A percentile compares a stretch with the other conserved stretches of the same genome.
phyloP scores from a whole-genome alignment of 352 stramenopile species.

The Thalassiosira mediterranea region DNA sequence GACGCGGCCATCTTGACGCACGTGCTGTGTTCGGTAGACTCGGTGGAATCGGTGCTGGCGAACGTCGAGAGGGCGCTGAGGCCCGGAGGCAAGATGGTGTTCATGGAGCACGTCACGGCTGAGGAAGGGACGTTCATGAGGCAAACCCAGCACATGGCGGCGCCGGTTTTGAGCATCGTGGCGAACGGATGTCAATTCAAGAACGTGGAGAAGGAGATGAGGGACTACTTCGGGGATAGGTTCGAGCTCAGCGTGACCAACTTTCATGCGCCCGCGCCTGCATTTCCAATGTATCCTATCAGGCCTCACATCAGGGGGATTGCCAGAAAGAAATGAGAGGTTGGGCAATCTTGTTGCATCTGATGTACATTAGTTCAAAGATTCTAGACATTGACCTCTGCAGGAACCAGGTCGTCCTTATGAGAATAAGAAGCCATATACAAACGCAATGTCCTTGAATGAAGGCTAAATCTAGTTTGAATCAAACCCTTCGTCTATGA shows the following conservation, averaged over 20 bases:
- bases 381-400: too few relatives aligned
- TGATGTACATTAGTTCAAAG: too few relatives aligned
- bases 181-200: constrained; percentile 54
- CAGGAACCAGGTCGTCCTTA: too few relatives aligned
- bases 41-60: constrained; percentile 38
- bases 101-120: constrained; percentile 56
- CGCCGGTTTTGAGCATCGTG: constrained; percentile 50
- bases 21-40: constrained; percentile 57
- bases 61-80: constrained; percentile 52
- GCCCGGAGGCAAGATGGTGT: constrained; percentile 48
- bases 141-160: constrained; percentile 39
- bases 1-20: constrained; percentile 57
- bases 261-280: constrained; percentile 46
- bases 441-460: too few relatives aligned
- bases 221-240: constrained; percentile 31
- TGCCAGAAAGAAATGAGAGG: constrained; percentile 44
- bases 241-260: constrained; percentile 38
- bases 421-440: too few relatives aligned
- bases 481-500: too few relatives aligned
- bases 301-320: constrained; percentile 52
- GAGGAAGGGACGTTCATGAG: constrained; percentile 19
- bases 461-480: too few relatives aligned
- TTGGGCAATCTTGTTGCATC: too few relatives aligned
- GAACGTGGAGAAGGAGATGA: constrained; percentile 22
- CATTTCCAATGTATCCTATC: constrained; percentile 29